phyloP scores from a whole-genome alignment of 208 protist genomes.

The Blechomonas ayalai region DNA sequence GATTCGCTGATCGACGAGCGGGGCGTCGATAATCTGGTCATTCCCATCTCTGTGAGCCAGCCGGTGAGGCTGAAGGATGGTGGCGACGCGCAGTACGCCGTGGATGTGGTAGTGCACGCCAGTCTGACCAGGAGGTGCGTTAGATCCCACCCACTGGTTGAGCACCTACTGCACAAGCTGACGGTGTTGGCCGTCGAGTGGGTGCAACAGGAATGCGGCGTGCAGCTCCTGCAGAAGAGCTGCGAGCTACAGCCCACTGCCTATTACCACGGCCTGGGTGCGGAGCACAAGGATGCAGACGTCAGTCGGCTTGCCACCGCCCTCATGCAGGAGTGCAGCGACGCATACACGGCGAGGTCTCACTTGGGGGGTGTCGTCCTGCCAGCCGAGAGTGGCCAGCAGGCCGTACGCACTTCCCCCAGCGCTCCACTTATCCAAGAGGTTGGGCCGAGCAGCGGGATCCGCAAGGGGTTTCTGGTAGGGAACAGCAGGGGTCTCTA shows the following conservation, averaged over 20 bases:
- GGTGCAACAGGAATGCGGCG: slow-evolving; percentile 68
- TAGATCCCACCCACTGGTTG: slow-evolving; percentile 23
- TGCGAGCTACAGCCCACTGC: slow-evolving; percentile 34
- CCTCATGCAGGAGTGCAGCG: slow-evolving; percentile 13
- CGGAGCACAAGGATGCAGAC: slow-evolving; percentile 2
- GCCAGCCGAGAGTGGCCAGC: too few species aligned
- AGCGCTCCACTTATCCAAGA: slow-evolving; percentile 55
- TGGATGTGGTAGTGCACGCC: slow-evolving; percentile 81
- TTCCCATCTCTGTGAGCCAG: slow-evolving; percentile 74
- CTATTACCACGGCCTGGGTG: slow-evolving; percentile 21
- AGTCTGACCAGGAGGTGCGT: slow-evolving; percentile 41
- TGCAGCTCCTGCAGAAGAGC: slow-evolving; percentile 23
- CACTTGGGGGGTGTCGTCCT: background rate
- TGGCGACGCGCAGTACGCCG: slow-evolving; percentile 23
- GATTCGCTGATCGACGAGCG: slow-evolving; percentile 61
- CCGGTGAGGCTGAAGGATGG: slow-evolving; percentile 12
- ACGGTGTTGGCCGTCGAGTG: slow-evolving; percentile 61
- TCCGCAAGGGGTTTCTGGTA: slow-evolving; percentile 70
- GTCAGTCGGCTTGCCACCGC: slow-evolving; percentile 11
- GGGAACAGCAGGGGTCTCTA: slow-evolving; percentile 35
- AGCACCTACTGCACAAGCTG: slow-evolving; percentile 57
- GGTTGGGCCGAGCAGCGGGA: slow-evolving; percentile 30
- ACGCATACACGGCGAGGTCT: background rate
- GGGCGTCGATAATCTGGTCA: slow-evolving; percentile 80
- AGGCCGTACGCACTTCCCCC: too few species aligned